A percentile compares a stretch with the other conserved stretches of the same genome.
phyloP scores from a whole-genome alignment of 2,329 filamentous ascomycete genomes.

The Emergomyces pasteurianus region DNA sequence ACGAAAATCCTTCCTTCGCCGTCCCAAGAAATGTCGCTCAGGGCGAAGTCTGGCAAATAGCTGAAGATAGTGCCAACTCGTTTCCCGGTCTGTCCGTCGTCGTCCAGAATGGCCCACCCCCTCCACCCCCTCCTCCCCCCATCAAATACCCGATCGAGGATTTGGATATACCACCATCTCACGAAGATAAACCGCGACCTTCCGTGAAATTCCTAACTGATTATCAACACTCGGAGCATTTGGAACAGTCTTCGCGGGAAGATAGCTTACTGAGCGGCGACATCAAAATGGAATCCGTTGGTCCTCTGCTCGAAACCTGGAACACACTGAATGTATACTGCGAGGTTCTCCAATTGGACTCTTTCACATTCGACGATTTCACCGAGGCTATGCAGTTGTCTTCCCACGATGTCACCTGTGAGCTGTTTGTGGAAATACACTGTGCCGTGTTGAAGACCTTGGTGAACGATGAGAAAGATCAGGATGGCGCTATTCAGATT shows the following conservation, averaged over 20 bases:
- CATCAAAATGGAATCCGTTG: conserved; percentile 75
- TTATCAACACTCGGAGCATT: conserved; percentile 42
- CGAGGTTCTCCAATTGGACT: conserved; percentile 85
- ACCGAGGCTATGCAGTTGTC: conserved; percentile 73
- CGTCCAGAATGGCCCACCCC: conserved; percentile 38
- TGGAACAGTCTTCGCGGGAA: conserved; percentile 27
- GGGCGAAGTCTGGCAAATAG: background rate
- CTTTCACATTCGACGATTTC: conserved; percentile 96
- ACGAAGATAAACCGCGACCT: conserved; percentile 53
- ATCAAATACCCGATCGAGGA: conserved; percentile 96
- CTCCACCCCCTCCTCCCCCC: conserved; percentile 56
- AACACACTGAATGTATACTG: conserved; percentile 97
- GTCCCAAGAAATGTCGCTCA: conserved; percentile 10
- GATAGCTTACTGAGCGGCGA: conserved; percentile 23
- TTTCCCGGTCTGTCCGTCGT: conserved; percentile 26
- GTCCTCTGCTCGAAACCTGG: conserved; percentile 79
- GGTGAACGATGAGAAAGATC: conserved; percentile 59
- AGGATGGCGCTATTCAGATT: conserved; percentile 66
- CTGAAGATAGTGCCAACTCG: conserved; percentile 10
- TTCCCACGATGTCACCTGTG: conserved; percentile 61
- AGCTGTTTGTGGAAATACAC: conserved; percentile 81
- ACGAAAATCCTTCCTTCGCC: conserved; percentile 32
- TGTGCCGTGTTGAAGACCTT: conserved; percentile 82
- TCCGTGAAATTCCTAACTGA: conserved; percentile 64
- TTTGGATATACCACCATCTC: conserved; percentile 61